Evolutionary conservation across 495 filamentous ascomycete genomes (phyloP).

Genomic region (Acidomyces sp.): DNA sequence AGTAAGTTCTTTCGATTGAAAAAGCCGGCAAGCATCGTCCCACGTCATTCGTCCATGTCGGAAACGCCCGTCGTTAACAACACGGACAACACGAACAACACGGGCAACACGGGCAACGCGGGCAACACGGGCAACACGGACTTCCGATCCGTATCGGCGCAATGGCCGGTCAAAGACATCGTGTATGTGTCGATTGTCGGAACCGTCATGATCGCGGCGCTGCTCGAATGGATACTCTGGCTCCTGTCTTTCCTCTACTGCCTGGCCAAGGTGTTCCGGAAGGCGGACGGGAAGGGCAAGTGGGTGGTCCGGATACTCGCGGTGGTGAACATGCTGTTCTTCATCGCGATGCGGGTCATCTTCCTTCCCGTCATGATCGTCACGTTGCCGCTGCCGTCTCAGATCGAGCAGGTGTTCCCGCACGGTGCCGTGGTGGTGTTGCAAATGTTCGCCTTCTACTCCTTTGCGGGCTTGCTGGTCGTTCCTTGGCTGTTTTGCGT

Average conservation of each 20-base stretch:
- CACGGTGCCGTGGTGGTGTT: constrained; percentile 49
- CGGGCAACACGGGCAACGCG: background rate
- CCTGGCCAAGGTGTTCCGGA: constrained; percentile 71
- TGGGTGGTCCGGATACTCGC: constrained; percentile 69
- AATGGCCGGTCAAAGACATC: constrained; percentile 42
- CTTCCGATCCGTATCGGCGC: constrained; percentile 14
- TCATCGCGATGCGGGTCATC: constrained; percentile 57
- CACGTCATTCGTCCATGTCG: no score
- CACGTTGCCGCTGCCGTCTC: constrained; percentile 69
- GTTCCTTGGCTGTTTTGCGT: constrained; percentile 90
- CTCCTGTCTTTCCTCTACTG: constrained; percentile 87
- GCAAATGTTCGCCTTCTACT: constrained; percentile 94
- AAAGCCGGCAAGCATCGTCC: no score
- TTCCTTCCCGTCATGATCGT: constrained; percentile 93
- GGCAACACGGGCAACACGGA: background rate
- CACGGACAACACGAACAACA: background rate
- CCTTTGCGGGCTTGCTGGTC: constrained; percentile 73
- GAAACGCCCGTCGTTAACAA: no score
- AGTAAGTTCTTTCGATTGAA: no score
- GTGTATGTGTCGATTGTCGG: constrained; percentile 74
- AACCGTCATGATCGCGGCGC: constrained; percentile 67
- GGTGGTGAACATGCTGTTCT: constrained; percentile 58
- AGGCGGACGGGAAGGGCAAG: constrained; percentile 77
- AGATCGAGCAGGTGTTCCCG: constrained; percentile 61
- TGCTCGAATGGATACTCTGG: constrained; percentile 92